Percentiles rank a stretch among this genome's conserved stretches.
phyloP scores from a whole-genome alignment of 148 eudicot genomes.

The Silene latifolia region DNA sequence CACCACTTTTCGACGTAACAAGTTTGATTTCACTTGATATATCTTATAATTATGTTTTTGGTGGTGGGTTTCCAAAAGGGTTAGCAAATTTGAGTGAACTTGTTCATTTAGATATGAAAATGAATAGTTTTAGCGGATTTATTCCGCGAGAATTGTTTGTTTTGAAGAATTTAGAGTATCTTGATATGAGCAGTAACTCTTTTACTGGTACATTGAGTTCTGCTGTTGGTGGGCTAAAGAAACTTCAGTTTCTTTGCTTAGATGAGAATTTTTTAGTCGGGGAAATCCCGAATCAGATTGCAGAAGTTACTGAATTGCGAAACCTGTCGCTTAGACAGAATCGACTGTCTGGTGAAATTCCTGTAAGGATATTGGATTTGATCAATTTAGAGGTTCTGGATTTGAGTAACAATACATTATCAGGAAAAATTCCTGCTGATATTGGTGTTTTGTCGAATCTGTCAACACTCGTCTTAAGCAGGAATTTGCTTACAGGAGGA shows the following conservation, averaged over 20 bases:
- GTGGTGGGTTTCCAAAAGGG: constrained; percentile 38
- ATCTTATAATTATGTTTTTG: constrained; percentile 31
- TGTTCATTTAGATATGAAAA: constrained; percentile 39
- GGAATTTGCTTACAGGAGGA: constrained; percentile 37
- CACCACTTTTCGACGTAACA: constrained; percentile 35
- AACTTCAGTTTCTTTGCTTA: constrained; percentile 31
- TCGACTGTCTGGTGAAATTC: constrained; percentile 35
- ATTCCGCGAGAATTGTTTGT: constrained; percentile 35
- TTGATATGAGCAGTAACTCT: constrained; percentile 42
- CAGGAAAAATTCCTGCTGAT: constrained; percentile 25
- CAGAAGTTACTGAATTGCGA: constrained; percentile 34
- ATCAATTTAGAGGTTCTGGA: constrained; percentile 36
- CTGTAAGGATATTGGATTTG: constrained; percentile 27
- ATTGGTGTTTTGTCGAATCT: constrained; percentile 41
- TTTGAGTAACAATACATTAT: constrained; percentile 33
- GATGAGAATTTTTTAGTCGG: constrained; percentile 41
- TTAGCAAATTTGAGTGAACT: constrained; percentile 41
- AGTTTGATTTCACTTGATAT: constrained; percentile 36
- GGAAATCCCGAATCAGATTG: constrained; percentile 37
- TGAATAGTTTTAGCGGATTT: constrained; percentile 38
- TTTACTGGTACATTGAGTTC: constrained; percentile 32
- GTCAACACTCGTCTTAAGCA: constrained; percentile 32
- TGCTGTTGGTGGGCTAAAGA: constrained; percentile 28
- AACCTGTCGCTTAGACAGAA: constrained; percentile 35
- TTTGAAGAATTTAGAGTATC: constrained; percentile 32